Percentiles rank a stretch among this genome's conserved stretches.
phyloP scores from a whole-genome alignment of 108 stramenopile genomes.

The Nitzschia sp. region DNA sequence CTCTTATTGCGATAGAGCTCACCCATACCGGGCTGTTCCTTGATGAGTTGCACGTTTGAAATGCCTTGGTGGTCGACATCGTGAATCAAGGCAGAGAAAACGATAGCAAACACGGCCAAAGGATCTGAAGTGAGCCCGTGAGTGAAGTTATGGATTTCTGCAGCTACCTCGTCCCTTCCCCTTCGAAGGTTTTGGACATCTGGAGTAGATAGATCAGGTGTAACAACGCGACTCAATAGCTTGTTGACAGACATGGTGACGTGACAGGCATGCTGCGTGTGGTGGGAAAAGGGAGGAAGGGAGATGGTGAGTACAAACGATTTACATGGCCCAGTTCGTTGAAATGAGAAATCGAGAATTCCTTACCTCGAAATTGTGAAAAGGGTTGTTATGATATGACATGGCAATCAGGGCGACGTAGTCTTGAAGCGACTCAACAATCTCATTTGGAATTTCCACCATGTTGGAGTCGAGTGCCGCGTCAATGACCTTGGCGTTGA shows the following conservation, averaged over 20 bases:
- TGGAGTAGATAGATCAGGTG: not conserved
- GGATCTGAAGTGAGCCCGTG: constrained; percentile 26
- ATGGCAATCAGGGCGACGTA: constrained; percentile 35
- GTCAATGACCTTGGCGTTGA: constrained; percentile 1
- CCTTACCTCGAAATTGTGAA: constrained; percentile 61
- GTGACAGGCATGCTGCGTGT: constrained; percentile 1
- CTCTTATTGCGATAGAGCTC: not conserved
- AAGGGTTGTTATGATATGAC: constrained; percentile 38
- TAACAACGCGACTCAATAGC: not conserved
- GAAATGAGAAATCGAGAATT: no score
- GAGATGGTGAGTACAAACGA: no score
- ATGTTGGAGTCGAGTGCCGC: not conserved
- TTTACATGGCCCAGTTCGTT: no score
- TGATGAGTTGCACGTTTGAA: not conserved
- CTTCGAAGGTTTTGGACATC: not conserved
- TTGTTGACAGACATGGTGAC: constrained; percentile 14
- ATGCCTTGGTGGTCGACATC: constrained; percentile 23
- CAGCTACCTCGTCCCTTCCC: not conserved
- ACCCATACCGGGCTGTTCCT: constrained; percentile 2
- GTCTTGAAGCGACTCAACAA: not conserved
- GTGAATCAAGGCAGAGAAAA: constrained; percentile 22
- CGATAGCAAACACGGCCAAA: constrained; percentile 19
- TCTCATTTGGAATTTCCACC: constrained; percentile 8
- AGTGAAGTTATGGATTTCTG: constrained; percentile 11
- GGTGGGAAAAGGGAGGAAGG: no score